Percentiles rank a stretch among this genome's conserved stretches.
Evolutionary conservation across 345 rosid genomes (phyloP).

Genomic region (Eucalyptus pauciflora): DNA sequence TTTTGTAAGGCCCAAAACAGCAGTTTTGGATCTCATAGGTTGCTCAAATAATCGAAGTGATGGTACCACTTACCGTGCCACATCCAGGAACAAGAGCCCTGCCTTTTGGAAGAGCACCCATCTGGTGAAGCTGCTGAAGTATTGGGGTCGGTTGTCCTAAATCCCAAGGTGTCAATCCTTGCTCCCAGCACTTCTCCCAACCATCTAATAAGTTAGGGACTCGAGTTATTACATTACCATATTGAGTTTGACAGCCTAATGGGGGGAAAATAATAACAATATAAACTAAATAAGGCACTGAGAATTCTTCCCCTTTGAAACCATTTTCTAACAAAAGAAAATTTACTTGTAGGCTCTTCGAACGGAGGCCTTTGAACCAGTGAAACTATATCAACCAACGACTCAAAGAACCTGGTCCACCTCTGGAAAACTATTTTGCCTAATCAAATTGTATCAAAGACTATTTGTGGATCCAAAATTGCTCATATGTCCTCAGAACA

Average conservation of each 20-base stretch:
- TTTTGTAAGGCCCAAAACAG: neutral
- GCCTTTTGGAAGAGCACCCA: slow-evolving; percentile 65
- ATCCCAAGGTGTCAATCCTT: slow-evolving; percentile 75
- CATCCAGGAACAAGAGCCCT: slow-evolving; percentile 80
- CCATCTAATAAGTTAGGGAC: slow-evolving; percentile 25
- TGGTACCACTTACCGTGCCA: slow-evolving; percentile 46
- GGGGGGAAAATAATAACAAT: neutral
- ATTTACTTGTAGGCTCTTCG: neutral
- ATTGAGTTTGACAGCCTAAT: neutral
- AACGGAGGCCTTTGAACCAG: neutral
- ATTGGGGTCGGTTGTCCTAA: slow-evolving; percentile 64
- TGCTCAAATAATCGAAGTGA: neutral
- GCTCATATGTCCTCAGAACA: neutral
- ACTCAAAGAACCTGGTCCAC: neutral
- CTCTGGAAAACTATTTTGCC: neutral
- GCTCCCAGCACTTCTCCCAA: slow-evolving; percentile 84
- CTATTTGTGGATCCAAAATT: neutral
- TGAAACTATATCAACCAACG: neutral
- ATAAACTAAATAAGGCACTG: neutral
- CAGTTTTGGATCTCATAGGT: neutral
- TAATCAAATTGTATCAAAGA: neutral
- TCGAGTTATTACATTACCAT: neutral
- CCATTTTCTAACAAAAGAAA: neutral
- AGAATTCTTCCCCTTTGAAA: neutral
- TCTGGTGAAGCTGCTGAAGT: slow-evolving; percentile 36